Evolutionary conservation across 495 filamentous ascomycete genomes (phyloP), one percentile per base, ranked within the genome.

Genomic region (Talaromyces proteolyticus): DNA sequence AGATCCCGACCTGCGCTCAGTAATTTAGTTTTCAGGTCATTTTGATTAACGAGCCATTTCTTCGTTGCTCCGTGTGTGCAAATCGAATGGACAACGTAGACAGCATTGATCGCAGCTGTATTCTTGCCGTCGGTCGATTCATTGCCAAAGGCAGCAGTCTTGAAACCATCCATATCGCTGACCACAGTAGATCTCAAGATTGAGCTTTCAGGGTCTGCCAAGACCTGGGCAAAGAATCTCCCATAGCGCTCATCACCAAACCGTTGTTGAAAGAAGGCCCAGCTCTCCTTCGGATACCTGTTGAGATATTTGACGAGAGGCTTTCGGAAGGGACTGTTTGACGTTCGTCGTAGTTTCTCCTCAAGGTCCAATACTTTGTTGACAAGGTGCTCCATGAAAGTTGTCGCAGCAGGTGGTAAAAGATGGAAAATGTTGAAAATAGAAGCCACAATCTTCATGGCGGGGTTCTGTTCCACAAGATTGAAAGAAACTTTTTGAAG

Each of bases 371-470:
- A 69, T 14, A 95, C 90, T 41, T 86, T 90, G 57, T 93, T 85
- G 47, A 97, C 84, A 17, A 97, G 79, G 25, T 85, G 77, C 41
- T 90, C 87, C 70, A 97, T 90, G 65, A 97, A 99, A 10, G 86
- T 79, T 37, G 88, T 87, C 11, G 93, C 93, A 8, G 90, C 88
- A 0, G 89, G 77, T 0, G 93, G 93, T 2, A 99, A 71, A 6
- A 97, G 80, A 60, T 99, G 91, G 67, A 97, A 99, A 45, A 97
- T 91, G 58, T 96, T 91, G 60, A 99, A 86, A 18, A 95, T 92
- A 0, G 91, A 87, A 3, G 89, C 85, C 44, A 97, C 87, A 38
- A 97, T 86, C 62, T 91, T 92, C 84, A 97, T 94, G 41, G 87
- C 81, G 17, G 77, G 79, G 58, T 90, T 88, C 58, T 96, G 91